Conservation (phyloP, 108 stramenopile genomes). For the Cyclotella distinguenda region DNA sequence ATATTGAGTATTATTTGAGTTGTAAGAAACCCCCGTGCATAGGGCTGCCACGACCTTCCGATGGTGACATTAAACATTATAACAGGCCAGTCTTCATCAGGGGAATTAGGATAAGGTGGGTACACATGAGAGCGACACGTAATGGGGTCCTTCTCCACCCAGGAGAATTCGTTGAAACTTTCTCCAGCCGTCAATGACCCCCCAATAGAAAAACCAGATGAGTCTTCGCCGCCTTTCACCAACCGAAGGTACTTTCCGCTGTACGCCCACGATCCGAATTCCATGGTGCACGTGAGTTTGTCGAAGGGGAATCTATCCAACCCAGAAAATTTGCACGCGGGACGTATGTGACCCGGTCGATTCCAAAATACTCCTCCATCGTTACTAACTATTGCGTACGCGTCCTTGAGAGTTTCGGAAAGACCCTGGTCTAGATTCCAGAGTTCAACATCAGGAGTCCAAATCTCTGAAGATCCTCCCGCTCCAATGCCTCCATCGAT, state of each 20-base stretch:
- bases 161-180: constrained; percentile 25
- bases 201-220: constrained; percentile 16
- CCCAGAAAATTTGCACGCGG: constrained; percentile 40
- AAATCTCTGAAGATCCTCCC: constrained; percentile 47
- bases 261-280: constrained; percentile 42
- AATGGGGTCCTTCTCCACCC: constrained; percentile 13
- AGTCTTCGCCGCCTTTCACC: constrained; percentile 8
- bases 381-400: too few species aligned
- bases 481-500: constrained; percentile 31
- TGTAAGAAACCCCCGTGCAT: constrained; percentile 36
- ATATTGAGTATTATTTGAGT: constrained; percentile 37
- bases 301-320: constrained; percentile 48
- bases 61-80: constrained; percentile 31
- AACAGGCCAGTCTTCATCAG: constrained; percentile 51
- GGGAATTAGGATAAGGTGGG: constrained; percentile 28
- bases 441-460: constrained; percentile 49
- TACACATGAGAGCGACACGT: constrained; percentile 16
- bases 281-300: constrained; percentile 26
- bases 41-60: constrained; percentile 45
- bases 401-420: too few species aligned
- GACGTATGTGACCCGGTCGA: constrained; percentile 33
- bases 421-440: constrained; percentile 48
- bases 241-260: constrained; percentile 31
- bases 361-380: constrained; percentile 37
- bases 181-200: constrained; percentile 39